phyloP scores from a whole-genome alignment of 2,329 filamentous ascomycete species.

The Drechslerella coelobrocha region DNA sequence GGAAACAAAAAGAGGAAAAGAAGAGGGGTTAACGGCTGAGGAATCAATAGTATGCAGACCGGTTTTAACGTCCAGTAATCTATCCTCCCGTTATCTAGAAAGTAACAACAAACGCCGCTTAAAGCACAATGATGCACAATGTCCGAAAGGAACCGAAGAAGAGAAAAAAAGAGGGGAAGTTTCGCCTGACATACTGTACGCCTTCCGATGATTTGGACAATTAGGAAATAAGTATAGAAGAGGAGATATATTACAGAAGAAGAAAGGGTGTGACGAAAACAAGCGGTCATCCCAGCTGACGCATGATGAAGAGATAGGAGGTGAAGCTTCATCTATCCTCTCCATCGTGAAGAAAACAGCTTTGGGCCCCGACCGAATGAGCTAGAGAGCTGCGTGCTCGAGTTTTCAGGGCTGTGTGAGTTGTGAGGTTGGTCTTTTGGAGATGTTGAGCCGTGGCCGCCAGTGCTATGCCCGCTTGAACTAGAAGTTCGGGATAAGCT shows the following conservation, averaged over 20 bases:
- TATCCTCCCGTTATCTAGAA: conserved; percentile 10
- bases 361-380: conserved; percentile 12
- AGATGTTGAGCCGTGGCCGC: conserved; percentile 9
- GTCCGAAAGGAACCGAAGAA: too few species aligned
- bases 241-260: conserved; percentile 3
- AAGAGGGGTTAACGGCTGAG: too few species aligned
- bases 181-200: conserved; percentile 19
- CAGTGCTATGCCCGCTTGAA: conserved; percentile 29
- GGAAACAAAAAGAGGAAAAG: neutral
- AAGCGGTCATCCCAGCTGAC: conserved; percentile 17
- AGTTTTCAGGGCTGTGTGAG: conserved; percentile 3
- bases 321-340: conserved; percentile 8
- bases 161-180: neutral
- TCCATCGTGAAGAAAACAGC: conserved; percentile 34
- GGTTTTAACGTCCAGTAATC: conserved; percentile 9
- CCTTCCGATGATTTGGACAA: conserved; percentile 16
- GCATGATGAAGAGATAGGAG: neutral
- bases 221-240: conserved; percentile 13
- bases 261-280: neutral
- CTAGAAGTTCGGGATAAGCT: conserved; percentile 47
- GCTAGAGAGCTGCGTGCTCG: neutral
- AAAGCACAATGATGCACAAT: too few species aligned
- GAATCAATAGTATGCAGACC: neutral
- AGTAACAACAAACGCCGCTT: conserved; percentile 13
- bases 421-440: neutral